Conservation (phyloP, 2,329 filamentous ascomycete species). For the Colletotrichum incanum region DNA sequence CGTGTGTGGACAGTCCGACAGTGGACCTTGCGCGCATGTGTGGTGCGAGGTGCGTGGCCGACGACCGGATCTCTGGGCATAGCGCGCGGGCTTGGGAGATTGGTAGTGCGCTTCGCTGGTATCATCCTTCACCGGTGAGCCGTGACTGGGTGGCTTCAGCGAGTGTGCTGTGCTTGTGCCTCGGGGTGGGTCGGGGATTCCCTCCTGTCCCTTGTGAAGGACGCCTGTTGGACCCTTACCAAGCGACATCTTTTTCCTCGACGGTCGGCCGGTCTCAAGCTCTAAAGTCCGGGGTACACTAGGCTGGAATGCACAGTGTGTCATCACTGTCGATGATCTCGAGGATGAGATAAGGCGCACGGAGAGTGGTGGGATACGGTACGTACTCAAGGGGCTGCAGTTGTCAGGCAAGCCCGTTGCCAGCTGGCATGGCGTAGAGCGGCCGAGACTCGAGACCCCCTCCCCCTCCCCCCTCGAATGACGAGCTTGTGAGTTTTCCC, state of each 20-base stretch:
- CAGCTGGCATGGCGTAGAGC: slow-evolving; percentile 16
- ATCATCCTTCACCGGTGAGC: background rate
- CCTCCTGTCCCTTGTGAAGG: background rate
- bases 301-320: slow-evolving; percentile 13
- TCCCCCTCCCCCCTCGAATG: background rate
- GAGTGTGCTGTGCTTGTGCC: slow-evolving; percentile 2
- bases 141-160: background rate
- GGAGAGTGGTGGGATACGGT: background rate
- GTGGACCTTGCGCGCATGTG: slow-evolving; percentile 18
- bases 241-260: background rate
- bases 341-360: slow-evolving; percentile 22
- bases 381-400: background rate
- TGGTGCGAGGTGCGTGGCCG: slow-evolving; percentile 2
- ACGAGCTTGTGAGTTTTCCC: slow-evolving; percentile 19
- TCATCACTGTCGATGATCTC: slow-evolving; percentile 5
- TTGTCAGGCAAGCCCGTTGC: background rate
- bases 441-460: background rate
- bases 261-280: slow-evolving; percentile 25
- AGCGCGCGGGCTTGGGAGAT: slow-evolving; percentile 1
- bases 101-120: slow-evolving; percentile 11
- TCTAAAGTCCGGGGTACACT: slow-evolving; percentile 41
- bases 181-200: slow-evolving; percentile 15
- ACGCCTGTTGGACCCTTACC: slow-evolving; percentile 10
- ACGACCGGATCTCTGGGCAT: slow-evolving; percentile 8
- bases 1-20: slow-evolving; percentile 5